These are phyloP conservation scores for Coniochaeta sp. DNA, from an alignment of 2,329 filamentous ascomycete genomes.

Conservation along the genomic window DNA sequence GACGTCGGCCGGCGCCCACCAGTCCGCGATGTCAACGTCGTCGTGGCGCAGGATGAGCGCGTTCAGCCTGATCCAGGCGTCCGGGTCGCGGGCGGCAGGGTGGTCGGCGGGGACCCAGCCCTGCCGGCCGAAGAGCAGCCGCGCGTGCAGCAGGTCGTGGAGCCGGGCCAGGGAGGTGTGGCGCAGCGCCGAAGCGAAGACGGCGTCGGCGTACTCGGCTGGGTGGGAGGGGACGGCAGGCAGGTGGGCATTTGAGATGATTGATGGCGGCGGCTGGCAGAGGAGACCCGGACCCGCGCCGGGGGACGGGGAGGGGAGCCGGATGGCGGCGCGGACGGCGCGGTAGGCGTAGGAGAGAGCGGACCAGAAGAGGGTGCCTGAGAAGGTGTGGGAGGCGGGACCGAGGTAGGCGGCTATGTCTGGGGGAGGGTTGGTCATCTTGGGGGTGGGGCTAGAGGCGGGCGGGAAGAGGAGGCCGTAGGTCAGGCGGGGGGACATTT, in stretches of 20 bases:
- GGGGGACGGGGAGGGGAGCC: neutral
- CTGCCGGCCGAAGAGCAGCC: neutral
- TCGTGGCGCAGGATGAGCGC: neutral
- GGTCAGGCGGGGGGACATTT: neutral
- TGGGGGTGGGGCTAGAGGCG: neutral
- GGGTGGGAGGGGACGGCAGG: neutral
- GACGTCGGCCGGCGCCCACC: neutral
- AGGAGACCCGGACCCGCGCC: neutral
- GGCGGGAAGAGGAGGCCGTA: neutral
- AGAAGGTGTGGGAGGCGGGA: conserved; percentile 7
- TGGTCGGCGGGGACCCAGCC: neutral
- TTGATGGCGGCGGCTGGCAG: too few species aligned
- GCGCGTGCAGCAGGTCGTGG: neutral
- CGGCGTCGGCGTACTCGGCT: neutral
- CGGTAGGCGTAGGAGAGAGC: neutral
- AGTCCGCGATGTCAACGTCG: neutral
- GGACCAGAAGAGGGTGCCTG: conserved; percentile 4
- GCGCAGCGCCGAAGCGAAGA: neutral
- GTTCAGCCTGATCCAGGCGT: neutral
- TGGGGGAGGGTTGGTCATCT: neutral
- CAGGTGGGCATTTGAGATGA: neutral
- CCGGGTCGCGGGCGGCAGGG: neutral
- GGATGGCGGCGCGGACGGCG: neutral
- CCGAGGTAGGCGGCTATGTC: neutral
- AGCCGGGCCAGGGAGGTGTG: neutral